Evolutionary conservation across 2,329 filamentous ascomycete species (phyloP).

Genomic region (Colletotrichum spaethianum): DNA sequence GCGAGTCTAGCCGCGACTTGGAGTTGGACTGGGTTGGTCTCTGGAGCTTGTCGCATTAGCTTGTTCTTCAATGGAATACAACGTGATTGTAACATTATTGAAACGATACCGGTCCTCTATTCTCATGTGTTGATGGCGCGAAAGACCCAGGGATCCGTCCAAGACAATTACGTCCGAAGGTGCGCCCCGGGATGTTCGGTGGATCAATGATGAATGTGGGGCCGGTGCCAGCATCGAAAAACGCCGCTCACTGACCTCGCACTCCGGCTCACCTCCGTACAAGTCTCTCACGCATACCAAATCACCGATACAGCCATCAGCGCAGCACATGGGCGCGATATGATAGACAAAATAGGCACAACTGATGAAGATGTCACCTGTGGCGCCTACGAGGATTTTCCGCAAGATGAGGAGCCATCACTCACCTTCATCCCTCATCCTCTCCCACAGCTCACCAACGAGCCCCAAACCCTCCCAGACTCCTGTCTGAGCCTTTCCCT

Average conservation of each 20-base stretch:
- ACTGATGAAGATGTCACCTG: neutral
- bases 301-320: neutral
- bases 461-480: slow-evolving; percentile 43
- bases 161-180: neutral
- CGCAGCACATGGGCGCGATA: too few species aligned
- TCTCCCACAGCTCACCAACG: slow-evolving; percentile 20
- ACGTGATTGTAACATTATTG: slow-evolving; percentile 12
- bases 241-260: neutral
- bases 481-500: slow-evolving; percentile 50
- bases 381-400: neutral
- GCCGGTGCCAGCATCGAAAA: neutral
- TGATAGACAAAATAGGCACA: too few species aligned
- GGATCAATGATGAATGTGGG: slow-evolving; percentile 1
- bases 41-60: slow-evolving; percentile 33
- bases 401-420: slow-evolving; percentile 11
- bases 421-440: slow-evolving; percentile 8
- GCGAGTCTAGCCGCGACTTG: slow-evolving; percentile 26
- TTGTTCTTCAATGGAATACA: slow-evolving; percentile 21
- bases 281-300: neutral
- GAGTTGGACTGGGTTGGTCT: slow-evolving; percentile 31
- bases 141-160: neutral
- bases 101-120: neutral
- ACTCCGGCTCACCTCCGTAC: neutral
- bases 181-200: neutral
- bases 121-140: neutral